These are phyloP conservation scores for Aotearoamyces nothofagi DNA, from an alignment of 2,329 filamentous ascomycete species.

Conservation along the genomic window DNA sequence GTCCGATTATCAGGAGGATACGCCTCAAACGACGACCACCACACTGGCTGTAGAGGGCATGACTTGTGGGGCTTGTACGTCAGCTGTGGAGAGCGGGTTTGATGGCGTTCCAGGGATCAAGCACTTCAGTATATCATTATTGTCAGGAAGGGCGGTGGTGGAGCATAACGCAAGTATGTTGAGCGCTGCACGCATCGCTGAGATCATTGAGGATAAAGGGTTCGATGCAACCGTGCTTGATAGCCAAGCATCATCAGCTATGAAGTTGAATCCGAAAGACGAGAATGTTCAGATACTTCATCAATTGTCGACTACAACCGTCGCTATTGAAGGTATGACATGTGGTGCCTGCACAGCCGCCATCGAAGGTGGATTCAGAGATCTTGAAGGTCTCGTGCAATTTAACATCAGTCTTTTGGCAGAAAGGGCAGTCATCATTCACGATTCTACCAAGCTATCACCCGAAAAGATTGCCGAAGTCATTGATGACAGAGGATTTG, in stretches of 20 bases:
- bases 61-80: constrained; percentile 85
- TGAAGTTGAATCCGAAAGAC: constrained; percentile 13
- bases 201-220: constrained; percentile 53
- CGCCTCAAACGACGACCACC: constrained; percentile 38
- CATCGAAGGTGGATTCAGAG: constrained; percentile 68
- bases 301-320: constrained; percentile 57
- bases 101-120: constrained; percentile 59
- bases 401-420: constrained; percentile 94
- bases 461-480: constrained; percentile 63
- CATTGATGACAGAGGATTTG: constrained; percentile 84
- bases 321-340: constrained; percentile 93
- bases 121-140: constrained; percentile 65
- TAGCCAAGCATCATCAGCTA: constrained; percentile 34
- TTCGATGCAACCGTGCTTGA: constrained; percentile 72
- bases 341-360: constrained; percentile 93
- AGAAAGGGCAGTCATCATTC: constrained; percentile 77
- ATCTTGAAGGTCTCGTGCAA: constrained; percentile 61
- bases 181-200: constrained; percentile 34
- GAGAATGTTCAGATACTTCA: constrained; percentile 19
- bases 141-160: constrained; percentile 75
- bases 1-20: constrained; percentile 17
- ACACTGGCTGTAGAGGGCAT: constrained; percentile 73
- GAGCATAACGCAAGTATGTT: constrained; percentile 53
- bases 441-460: constrained; percentile 58
- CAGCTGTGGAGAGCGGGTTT: constrained; percentile 69